phyloP scores from a whole-genome alignment of 352 stramenopile species.

The Phytophthora sojae region DNA sequence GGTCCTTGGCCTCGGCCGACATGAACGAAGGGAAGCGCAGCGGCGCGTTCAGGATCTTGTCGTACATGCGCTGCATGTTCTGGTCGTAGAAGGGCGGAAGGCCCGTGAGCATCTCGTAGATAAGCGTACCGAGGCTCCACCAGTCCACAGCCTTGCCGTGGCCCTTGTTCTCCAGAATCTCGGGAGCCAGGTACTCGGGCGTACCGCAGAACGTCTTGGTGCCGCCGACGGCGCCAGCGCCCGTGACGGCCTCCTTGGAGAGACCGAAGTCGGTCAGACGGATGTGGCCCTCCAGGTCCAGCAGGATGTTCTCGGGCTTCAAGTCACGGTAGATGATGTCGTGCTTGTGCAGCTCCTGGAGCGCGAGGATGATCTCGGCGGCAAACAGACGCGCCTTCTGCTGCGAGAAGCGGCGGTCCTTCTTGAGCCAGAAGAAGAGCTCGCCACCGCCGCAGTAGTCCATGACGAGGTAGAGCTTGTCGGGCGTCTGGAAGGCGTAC shows the following conservation, averaged over 20 bases:
- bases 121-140: conserved; percentile 93
- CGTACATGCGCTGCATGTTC: conserved; percentile 95
- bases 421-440: conserved; percentile 97
- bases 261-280: conserved; percentile 96
- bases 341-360: conserved; percentile 93
- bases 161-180: conserved; percentile 95
- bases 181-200: conserved; percentile 95
- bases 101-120: conserved; percentile 95
- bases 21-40: conserved; percentile 93
- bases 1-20: conserved; percentile 88
- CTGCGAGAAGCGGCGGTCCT: conserved; percentile 94
- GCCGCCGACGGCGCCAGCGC: conserved; percentile 76
- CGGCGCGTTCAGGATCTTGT: conserved; percentile 94
- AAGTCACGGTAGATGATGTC: conserved; percentile 98
- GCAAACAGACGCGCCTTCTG: conserved; percentile 92
- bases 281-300: conserved; percentile 95
- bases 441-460: conserved; percentile 95
- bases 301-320: conserved; percentile 96
- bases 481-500: conserved; percentile 91
- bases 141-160: conserved; percentile 92
- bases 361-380: conserved; percentile 94
- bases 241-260: conserved; percentile 93
- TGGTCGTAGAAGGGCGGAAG: conserved; percentile 94
- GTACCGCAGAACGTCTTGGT: conserved; percentile 95
- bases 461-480: conserved; percentile 95